phyloP scores from a whole-genome alignment of 2,329 filamentous ascomycete genomes.

The Diplodia corticola region DNA sequence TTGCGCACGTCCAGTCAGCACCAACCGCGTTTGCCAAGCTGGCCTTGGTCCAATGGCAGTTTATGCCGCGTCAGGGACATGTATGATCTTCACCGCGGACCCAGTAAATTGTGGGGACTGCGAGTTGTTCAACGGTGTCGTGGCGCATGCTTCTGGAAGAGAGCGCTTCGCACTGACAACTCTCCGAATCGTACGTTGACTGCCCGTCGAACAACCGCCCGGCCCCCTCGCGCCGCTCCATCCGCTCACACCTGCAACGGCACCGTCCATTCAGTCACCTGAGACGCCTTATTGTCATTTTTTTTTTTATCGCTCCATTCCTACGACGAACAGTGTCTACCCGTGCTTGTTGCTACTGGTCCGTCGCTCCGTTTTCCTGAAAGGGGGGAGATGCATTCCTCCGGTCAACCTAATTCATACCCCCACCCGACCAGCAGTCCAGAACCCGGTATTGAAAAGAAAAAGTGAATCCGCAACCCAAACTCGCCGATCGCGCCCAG shows the following conservation, averaged over 20 bases:
- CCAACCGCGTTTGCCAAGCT: conserved; percentile 9
- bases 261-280: neutral
- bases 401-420: conserved; percentile 16
- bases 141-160: conserved; percentile 6
- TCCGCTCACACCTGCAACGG: neutral
- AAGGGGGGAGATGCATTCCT: conserved; percentile 5
- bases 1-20: neutral
- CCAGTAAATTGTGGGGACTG: conserved; percentile 17
- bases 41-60: neutral
- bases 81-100: conserved; percentile 15
- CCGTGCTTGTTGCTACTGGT: neutral
- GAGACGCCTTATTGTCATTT: neutral
- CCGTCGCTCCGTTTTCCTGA: neutral
- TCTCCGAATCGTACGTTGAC: neutral
- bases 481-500: conserved; percentile 9
- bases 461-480: conserved; percentile 5
- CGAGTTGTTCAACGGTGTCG: conserved; percentile 16
- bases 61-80: neutral
- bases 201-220: neutral
- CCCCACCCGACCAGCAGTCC: conserved; percentile 13
- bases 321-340: conserved; percentile 8
- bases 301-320: conserved; percentile 9
- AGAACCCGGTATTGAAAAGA: conserved; percentile 5
- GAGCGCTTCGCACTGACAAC: conserved; percentile 15
- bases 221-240: neutral